Evolutionary conservation across 768 basidiomycete genomes (phyloP), one percentile per base, ranked within the genome.

Genomic region (Hemileccinum impolitum): DNA sequence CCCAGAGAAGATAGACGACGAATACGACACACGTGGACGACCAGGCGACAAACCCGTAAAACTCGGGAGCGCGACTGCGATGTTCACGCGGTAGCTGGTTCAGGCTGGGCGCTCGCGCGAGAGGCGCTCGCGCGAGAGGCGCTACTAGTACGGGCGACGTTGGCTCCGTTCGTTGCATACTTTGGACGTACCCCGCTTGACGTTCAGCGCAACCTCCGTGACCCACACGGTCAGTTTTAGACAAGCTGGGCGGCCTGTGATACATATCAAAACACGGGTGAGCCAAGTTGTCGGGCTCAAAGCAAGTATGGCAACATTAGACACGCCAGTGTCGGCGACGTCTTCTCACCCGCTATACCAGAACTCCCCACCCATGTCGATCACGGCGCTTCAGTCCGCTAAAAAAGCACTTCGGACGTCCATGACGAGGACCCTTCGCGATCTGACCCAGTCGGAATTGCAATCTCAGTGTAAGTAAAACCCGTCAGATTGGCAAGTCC

Each of bases 1-100:
- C 88, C 91, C 91, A 94, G 6, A 91, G 69, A 30, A 91, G 59
- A 62, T 87, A 92, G 21, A 87, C 59, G 45, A 78, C 65, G 61
- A 87, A 93, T 2, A 81, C 67, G 23, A 91, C 68, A 44, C 79
- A 82, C 0, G 92, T 92, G 0, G 82, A 82, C 9, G 84, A 82
- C 85, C 84, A 89, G 14, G 87, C 88, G 5, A 87, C 88, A 63
- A 93, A 94, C n/a, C 92, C 91, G 57, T 92, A 91, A 60, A 92
- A 86, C 69, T 94, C 91, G 37, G 87, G 78, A 12, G 87, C 86
- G 9, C 87, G 81, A 63, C 82, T 85, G 52, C 79, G 79, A 51
- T 70, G 63, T 45, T 76, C 78, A 35, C 61, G 66, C 6, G 73
- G 70, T 2, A 68, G 69, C 39, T 67, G 55, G n/a, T n/a, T n/a